Percentiles rank a stretch among this genome's conserved stretches.
phyloP scores from a whole-genome alignment of 441 rosid species.

The Manihot esculenta region DNA sequence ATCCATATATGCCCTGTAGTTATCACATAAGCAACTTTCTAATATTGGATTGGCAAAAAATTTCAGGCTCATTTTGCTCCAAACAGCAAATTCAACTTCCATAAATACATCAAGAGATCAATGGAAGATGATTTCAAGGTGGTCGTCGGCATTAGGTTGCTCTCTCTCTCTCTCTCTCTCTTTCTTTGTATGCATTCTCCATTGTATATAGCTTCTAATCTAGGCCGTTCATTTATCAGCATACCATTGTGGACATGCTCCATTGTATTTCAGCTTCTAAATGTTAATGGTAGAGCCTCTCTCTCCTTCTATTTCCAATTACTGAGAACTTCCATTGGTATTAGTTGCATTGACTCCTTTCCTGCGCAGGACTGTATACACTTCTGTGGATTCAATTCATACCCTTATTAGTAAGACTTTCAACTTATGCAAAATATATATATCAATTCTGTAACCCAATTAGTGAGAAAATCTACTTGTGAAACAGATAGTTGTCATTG shows the following conservation, averaged over 20 bases:
- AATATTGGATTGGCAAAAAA: too few relatives aligned
- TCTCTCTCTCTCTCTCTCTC: background rate
- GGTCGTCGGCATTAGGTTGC: conserved; percentile 62
- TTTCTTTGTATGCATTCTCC: too few relatives aligned
- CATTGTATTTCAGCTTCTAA: conserved; percentile 44
- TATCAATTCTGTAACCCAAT: too few relatives aligned
- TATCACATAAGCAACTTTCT: too few relatives aligned
- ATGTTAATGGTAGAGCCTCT: conserved; percentile 41
- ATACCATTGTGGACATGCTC: conserved; percentile 53
- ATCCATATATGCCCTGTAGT: too few relatives aligned
- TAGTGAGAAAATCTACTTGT: too few relatives aligned
- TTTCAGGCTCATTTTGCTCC: conserved; percentile 62
- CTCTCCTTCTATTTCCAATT: too few relatives aligned
- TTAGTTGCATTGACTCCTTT: too few relatives aligned
- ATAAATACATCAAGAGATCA: conserved; percentile 58
- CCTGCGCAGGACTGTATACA: conserved; percentile 47
- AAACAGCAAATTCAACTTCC: conserved; percentile 56
- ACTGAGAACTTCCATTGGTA: too few relatives aligned
- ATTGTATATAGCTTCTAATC: too few relatives aligned
- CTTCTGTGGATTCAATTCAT: conserved; percentile 44
- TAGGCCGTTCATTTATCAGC: conserved; percentile 24
- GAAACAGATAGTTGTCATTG: conserved; percentile 46
- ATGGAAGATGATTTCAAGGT: conserved; percentile 74
- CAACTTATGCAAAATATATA: too few relatives aligned
- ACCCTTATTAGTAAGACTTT: conserved; percentile 40